phyloP scores from a whole-genome alignment of 1,139 yeast genomes.

The Saccharomyces hybrid region DNA sequence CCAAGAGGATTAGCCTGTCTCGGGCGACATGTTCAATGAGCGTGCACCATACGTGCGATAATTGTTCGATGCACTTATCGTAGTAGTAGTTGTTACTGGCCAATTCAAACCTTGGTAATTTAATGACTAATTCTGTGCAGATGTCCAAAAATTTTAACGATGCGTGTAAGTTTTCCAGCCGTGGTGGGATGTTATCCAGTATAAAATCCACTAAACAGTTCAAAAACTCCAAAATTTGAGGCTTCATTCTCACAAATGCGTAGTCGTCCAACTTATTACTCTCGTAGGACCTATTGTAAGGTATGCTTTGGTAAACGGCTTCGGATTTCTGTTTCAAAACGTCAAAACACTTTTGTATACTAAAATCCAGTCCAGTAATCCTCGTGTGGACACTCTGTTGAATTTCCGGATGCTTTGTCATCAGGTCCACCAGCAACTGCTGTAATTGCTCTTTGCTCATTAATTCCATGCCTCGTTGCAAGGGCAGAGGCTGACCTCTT shows the following conservation, averaged over 20 bases:
- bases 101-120: slow-evolving; percentile 65
- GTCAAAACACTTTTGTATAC: slow-evolving; percentile 19
- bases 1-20: slow-evolving; percentile 36
- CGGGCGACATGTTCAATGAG: slow-evolving; percentile 42
- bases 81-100: slow-evolving; percentile 67
- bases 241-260: slow-evolving; percentile 74
- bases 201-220: slow-evolving; percentile 74
- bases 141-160: slow-evolving; percentile 62
- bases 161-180: slow-evolving; percentile 40
- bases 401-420: slow-evolving; percentile 24
- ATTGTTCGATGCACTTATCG: slow-evolving; percentile 68
- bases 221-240: slow-evolving; percentile 65
- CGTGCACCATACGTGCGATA: slow-evolving; percentile 68
- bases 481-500: slow-evolving; percentile 28
- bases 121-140: slow-evolving; percentile 56
- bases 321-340: slow-evolving; percentile 21
- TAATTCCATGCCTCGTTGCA: slow-evolving; percentile 26
- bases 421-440: slow-evolving; percentile 19
- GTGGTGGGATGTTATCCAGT: slow-evolving; percentile 71
- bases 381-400: slow-evolving; percentile 17
- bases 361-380: slow-evolving; percentile 17
- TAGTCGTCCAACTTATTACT: slow-evolving; percentile 46
- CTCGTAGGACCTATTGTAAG: slow-evolving; percentile 22
- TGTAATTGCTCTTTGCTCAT: slow-evolving; percentile 26
- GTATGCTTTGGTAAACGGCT: slow-evolving; percentile 21